phyloP scores from a whole-genome alignment of 495 filamentous ascomycete genomes.

The Tuber magnatum region DNA sequence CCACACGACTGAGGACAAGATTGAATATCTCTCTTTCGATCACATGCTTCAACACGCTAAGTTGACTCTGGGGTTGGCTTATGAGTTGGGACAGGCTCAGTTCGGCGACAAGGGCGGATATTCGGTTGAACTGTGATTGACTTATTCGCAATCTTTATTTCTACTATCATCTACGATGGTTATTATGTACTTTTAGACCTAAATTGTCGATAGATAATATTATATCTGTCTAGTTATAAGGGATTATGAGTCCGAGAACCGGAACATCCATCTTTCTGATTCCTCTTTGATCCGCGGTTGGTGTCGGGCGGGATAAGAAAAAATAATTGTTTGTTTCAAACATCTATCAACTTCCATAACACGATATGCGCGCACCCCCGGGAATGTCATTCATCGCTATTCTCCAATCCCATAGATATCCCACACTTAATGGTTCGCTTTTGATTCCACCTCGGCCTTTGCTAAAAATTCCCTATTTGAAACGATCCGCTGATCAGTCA shows the following conservation, averaged over 20 bases:
- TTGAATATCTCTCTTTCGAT: slow-evolving; percentile 84
- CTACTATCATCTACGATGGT: background rate
- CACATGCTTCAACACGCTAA: slow-evolving; percentile 97
- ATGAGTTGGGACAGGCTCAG: slow-evolving; percentile 51
- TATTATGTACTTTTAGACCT: background rate
- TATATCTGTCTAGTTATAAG: background rate
- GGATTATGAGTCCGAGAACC: background rate
- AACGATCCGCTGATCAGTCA: slow-evolving; percentile 35
- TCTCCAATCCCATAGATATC: background rate
- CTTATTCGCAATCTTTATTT: background rate
- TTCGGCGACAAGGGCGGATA: slow-evolving; percentile 19
- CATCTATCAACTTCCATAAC: background rate
- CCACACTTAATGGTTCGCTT: slow-evolving; percentile 55
- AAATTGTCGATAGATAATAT: background rate
- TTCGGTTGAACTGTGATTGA: background rate
- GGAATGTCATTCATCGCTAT: background rate
- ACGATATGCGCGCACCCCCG: background rate
- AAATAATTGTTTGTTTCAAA: background rate
- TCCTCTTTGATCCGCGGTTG: background rate
- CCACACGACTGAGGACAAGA: slow-evolving; percentile 79
- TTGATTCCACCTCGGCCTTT: slow-evolving; percentile 61
- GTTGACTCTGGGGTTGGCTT: slow-evolving; percentile 80
- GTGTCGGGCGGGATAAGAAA: background rate
- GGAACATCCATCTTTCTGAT: background rate
- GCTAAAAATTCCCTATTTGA: slow-evolving; percentile 67